These are phyloP conservation scores for Rosa rugosa DNA, from an alignment of 306 rosid genomes.

Conservation along the genomic window DNA sequence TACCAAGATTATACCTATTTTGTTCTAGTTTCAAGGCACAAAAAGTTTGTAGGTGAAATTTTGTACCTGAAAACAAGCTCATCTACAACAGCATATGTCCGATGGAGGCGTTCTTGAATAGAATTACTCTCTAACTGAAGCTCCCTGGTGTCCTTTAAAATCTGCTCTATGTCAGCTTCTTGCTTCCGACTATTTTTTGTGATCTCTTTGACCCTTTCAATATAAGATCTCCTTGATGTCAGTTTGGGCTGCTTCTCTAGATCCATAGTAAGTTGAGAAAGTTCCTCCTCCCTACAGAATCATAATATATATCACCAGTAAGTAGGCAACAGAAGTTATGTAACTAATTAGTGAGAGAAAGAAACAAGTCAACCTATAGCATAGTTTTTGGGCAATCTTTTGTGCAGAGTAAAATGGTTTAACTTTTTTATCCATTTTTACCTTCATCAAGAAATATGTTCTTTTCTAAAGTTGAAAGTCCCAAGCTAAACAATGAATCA, in stretches of 20 bases:
- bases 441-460: background rate
- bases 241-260: slow-evolving; percentile 44
- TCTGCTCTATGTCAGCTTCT: slow-evolving; percentile 75
- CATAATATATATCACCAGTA: slow-evolving; percentile 23
- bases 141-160: slow-evolving; percentile 81
- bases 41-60: background rate
- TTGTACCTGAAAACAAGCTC: slow-evolving; percentile 82
- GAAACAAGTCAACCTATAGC: slow-evolving; percentile 9
- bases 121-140: slow-evolving; percentile 86
- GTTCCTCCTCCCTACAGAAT: slow-evolving; percentile 43
- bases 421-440: background rate
- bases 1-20: background rate
- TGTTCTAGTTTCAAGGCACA: background rate
- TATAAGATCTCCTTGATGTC: slow-evolving; percentile 69
- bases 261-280: slow-evolving; percentile 34
- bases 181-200: slow-evolving; percentile 83
- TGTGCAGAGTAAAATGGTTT: no score
- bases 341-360: background rate
- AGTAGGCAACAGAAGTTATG: slow-evolving; percentile 9
- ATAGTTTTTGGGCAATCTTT: slow-evolving; percentile 1
- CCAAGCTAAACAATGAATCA: background rate
- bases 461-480: background rate
- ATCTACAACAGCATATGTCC: slow-evolving; percentile 74
- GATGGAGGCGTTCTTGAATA: slow-evolving; percentile 82
- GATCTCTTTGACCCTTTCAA: slow-evolving; percentile 72